Percentiles rank a stretch among this genome's conserved stretches.
Conservation (phyloP, 208 protist species). For the Trypanosoma scelopori region DNA sequence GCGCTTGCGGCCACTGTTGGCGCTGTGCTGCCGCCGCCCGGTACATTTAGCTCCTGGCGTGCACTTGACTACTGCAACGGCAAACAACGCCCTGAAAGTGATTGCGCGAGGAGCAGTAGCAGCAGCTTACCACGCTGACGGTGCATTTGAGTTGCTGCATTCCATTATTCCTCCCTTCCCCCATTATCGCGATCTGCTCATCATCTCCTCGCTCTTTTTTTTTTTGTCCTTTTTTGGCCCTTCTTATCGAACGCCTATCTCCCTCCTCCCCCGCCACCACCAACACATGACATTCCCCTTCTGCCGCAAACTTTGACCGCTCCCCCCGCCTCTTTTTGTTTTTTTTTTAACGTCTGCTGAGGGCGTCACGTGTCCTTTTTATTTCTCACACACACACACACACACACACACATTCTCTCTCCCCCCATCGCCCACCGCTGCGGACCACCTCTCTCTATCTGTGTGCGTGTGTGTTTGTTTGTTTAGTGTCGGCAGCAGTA, state of each 20-base stretch:
- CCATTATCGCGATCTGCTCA: not conserved
- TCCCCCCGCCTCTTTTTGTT: too few relatives aligned
- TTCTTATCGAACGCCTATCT: constrained; percentile 16
- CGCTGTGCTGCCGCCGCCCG: constrained; percentile 10
- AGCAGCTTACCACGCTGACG: not conserved
- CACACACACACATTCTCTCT: too few relatives aligned
- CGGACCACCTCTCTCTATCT: too few relatives aligned
- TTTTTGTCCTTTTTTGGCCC: constrained; percentile 20
- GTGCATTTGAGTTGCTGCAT: not conserved
- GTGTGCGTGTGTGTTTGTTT: too few relatives aligned
- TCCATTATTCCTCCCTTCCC: too few relatives aligned
- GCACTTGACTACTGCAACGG: not conserved
- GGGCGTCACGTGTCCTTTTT: too few relatives aligned
- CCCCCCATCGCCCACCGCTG: too few relatives aligned
- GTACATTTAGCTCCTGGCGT: constrained; percentile 21
- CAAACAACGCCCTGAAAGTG: not conserved
- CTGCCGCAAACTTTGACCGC: too few relatives aligned
- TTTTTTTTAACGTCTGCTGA: too few relatives aligned
- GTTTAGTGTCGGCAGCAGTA: not conserved
- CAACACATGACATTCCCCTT: not conserved
- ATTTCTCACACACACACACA: too few relatives aligned
- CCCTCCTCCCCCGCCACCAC: too few relatives aligned
- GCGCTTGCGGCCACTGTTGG: not conserved
- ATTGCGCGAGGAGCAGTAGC: not conserved
- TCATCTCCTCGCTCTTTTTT: constrained; percentile 8